Percentiles rank a stretch among this genome's conserved stretches.
These are phyloP conservation scores for Leishmania aethiopica DNA, from an alignment of 208 protist genomes.

Conservation along the genomic window DNA sequence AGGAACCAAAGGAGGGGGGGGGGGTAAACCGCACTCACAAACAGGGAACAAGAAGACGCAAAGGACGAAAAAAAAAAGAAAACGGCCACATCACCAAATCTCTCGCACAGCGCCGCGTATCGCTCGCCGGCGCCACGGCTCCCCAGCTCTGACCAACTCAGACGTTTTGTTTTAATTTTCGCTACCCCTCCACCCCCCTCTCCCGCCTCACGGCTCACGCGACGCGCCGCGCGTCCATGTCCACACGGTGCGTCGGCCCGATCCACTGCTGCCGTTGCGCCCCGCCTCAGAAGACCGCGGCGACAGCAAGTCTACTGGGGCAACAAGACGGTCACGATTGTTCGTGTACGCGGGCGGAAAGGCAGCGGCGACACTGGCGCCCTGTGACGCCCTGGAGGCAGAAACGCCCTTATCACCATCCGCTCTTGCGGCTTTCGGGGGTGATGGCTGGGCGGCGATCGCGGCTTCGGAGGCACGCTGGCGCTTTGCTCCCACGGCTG, in stretches of 20 bases:
- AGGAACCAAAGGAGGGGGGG: background rate
- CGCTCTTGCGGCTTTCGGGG: background rate
- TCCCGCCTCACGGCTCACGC: background rate
- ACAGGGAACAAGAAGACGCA: background rate
- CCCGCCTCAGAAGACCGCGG: background rate
- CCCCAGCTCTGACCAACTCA: background rate
- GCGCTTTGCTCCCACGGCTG: slow-evolving; percentile 24
- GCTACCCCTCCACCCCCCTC: too few relatives aligned
- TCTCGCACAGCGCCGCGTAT: background rate
- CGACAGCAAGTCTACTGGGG: background rate
- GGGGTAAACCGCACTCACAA: background rate
- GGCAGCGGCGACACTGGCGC: background rate
- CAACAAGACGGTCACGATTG: background rate
- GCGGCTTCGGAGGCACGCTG: slow-evolving; percentile 5
- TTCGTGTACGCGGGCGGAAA: background rate
- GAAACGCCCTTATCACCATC: background rate
- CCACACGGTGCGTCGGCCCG: slow-evolving; percentile 5
- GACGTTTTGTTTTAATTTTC: background rate
- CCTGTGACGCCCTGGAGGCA: background rate
- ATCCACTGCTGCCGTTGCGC: background rate
- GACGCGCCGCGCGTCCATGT: background rate
- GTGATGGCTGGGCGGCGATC: background rate
- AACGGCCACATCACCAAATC: background rate
- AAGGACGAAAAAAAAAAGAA: background rate
- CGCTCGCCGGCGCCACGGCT: background rate